A percentile compares a stretch with the other conserved stretches of the same genome.
These are phyloP conservation scores for Hemisphaericaspora nanyangensis DNA, from an alignment of 805 yeast species.

Conservation along the genomic window DNA sequence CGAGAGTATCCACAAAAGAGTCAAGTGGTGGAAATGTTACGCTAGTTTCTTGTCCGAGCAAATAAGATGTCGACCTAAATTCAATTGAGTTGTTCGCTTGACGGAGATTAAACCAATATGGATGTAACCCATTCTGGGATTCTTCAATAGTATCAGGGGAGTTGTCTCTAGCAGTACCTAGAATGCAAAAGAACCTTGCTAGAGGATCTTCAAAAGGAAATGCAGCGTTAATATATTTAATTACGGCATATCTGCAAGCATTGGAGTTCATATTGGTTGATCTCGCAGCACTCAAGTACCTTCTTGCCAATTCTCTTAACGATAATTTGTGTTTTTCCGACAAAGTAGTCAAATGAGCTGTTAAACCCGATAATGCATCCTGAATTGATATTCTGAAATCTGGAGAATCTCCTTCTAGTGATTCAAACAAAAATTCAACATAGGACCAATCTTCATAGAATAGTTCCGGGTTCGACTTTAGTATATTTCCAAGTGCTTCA, in stretches of 20 bases:
- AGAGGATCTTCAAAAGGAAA: conserved; percentile 65
- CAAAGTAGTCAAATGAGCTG: conserved; percentile 44
- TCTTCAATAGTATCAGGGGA: conserved; percentile 77
- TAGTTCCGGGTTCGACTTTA: conserved; percentile 42
- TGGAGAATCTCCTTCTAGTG: conserved; percentile 58
- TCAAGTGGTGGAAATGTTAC: conserved; percentile 55
- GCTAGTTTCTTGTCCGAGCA: conserved; percentile 37
- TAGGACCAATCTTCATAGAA: conserved; percentile 46
- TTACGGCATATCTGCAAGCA: conserved; percentile 57
- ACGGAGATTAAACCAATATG: conserved; percentile 67
- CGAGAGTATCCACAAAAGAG: conserved; percentile 27
- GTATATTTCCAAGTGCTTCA: conserved; percentile 71
- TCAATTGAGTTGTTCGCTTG: conserved; percentile 42
- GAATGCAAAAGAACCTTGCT: conserved; percentile 62
- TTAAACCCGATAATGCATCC: conserved; percentile 60
- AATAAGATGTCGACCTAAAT: conserved; percentile 41
- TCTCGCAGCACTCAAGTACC: conserved; percentile 21
- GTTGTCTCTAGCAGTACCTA: conserved; percentile 54
- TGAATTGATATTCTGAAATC: conserved; percentile 69
- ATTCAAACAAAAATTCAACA: conserved; percentile 65
- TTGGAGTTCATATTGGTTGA: conserved; percentile 26
- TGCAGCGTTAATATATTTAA: conserved; percentile 60
- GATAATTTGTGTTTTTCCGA: conserved; percentile 33
- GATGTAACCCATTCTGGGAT: conserved; percentile 74
- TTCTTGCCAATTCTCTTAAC: conserved; percentile 37